phyloP scores from a whole-genome alignment of 2,329 filamentous ascomycete genomes.

The Penicillium sp. region DNA sequence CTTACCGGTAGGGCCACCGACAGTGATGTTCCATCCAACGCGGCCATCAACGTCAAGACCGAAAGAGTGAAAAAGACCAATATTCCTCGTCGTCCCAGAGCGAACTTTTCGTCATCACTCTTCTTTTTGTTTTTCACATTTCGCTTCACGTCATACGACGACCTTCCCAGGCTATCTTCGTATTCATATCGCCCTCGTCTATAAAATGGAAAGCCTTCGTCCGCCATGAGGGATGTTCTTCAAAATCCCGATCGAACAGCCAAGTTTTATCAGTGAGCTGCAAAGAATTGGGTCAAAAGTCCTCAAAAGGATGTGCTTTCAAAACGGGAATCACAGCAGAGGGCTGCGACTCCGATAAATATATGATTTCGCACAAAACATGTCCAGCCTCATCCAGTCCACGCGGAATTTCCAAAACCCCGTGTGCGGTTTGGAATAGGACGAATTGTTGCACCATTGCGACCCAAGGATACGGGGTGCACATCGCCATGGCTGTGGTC shows the following conservation, averaged over 20 bases:
- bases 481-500: neutral
- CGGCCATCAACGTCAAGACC: constrained; percentile 26
- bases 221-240: neutral
- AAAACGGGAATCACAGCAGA: neutral
- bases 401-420: neutral
- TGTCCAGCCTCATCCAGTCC: neutral
- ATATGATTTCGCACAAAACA: neutral
- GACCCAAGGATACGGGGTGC: neutral
- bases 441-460: constrained; percentile 6
- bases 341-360: neutral
- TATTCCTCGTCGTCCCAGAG: constrained; percentile 19
- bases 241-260: neutral
- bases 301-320: neutral
- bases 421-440: constrained; percentile 6
- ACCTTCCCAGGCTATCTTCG: constrained; percentile 9
- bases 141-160: constrained; percentile 4
- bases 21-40: constrained; percentile 27
- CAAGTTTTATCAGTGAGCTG: neutral
- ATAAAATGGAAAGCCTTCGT: constrained; percentile 10
- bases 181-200: constrained; percentile 9
- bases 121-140: neutral
- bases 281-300: neutral
- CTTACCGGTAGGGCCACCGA: constrained; percentile 27
- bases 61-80: constrained; percentile 25
- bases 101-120: constrained; percentile 16